Conservation (phyloP, 179 eudicot species). For the Silene noctiflora region DNA sequence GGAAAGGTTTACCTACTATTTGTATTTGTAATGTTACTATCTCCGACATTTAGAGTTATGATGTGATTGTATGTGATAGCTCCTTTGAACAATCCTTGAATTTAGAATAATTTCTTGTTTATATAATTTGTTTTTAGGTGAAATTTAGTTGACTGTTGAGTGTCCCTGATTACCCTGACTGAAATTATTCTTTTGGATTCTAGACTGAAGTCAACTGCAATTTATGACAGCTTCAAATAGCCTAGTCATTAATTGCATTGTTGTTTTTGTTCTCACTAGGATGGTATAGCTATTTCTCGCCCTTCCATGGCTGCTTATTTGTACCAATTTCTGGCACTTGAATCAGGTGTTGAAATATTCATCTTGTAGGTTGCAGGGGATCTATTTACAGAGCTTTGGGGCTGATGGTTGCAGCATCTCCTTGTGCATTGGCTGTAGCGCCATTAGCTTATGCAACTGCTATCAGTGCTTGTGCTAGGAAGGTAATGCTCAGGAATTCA, state of each 20-base stretch:
- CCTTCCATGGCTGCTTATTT: neutral
- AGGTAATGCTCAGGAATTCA: constrained; percentile 45
- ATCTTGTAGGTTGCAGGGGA: constrained; percentile 82
- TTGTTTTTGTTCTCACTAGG: neutral
- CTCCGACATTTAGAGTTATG: neutral
- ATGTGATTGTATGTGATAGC: neutral
- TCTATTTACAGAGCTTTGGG: constrained; percentile 95
- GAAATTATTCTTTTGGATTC: constrained; percentile 7
- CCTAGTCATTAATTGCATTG: constrained; percentile 9
- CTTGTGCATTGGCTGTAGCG: constrained; percentile 98
- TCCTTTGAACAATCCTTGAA: neutral
- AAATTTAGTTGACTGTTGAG: neutral
- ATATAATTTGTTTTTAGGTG: neutral
- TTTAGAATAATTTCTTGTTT: neutral
- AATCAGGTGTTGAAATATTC: constrained; percentile 7
- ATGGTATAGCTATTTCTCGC: neutral
- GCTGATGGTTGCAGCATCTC: constrained; percentile 99
- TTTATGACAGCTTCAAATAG: constrained; percentile 9
- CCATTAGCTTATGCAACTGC: constrained; percentile 98
- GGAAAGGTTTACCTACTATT: neutral
- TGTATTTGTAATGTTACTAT: neutral
- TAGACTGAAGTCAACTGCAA: neutral
- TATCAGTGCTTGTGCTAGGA: constrained; percentile 91
- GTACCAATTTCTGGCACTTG: constrained; percentile 4
- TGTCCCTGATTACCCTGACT: neutral